phyloP scores from a whole-genome alignment of 129 eudicot species.

The Kitagawia praeruptora region DNA sequence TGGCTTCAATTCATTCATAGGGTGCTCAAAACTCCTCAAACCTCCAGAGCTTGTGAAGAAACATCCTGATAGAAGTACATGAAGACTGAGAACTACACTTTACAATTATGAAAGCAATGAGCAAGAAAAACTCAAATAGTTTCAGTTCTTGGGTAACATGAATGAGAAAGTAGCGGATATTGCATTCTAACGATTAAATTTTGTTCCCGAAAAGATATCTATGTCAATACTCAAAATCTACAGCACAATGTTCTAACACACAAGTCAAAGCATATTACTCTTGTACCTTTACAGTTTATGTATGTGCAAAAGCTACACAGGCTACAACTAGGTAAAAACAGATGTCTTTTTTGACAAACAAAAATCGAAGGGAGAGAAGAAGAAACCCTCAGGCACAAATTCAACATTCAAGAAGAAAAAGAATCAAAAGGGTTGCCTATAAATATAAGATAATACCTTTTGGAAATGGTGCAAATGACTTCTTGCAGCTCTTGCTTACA shows the following conservation, averaged over 20 bases:
- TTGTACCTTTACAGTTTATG: neutral
- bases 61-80: conserved; percentile 45
- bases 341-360: neutral
- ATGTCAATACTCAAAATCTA: neutral
- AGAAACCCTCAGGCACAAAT: neutral
- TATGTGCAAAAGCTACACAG: neutral
- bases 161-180: neutral
- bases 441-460: conserved; percentile 46
- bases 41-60: conserved; percentile 93
- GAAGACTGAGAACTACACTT: neutral
- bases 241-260: neutral
- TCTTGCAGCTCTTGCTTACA: conserved; percentile 83
- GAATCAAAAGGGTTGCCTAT: neutral
- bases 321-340: neutral
- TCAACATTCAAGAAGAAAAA: neutral
- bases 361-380: neutral
- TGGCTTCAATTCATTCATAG: conserved; percentile 75
- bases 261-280: neutral
- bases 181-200: neutral
- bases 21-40: conserved; percentile 90
- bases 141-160: neutral
- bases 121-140: neutral
- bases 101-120: neutral
- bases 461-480: conserved; percentile 90
- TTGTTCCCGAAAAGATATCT: neutral